Base-by-base conservation (phyloP, 83 land plant genomes). In the Picea abies region DNA sequence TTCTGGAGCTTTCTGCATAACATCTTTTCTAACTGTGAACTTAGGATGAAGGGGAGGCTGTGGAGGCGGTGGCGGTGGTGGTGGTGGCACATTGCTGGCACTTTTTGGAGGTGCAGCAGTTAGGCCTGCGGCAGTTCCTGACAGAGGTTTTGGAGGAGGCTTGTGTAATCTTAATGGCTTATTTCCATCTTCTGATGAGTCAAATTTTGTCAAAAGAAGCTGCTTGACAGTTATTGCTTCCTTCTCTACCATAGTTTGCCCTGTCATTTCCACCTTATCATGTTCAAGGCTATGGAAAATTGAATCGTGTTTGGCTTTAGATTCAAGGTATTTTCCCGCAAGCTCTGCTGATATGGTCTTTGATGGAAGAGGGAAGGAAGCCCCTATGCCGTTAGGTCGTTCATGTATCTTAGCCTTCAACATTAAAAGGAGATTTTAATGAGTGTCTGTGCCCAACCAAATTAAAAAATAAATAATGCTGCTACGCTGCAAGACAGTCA, bases 141-240 rank as follows among this genome's bases (percentile, higher is more conserved):
- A 76, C 15, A 91, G 87, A 70, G 94, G 90, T 63, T 82, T 88
- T 35, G 99, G 99, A 41, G 99, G 99, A 16, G 99, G 99, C 39
- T 87, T 94, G 47, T 97, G 94, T 71, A 87, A 87, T 58, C 97
- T 83, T 67, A 91, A 89, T 23, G 83, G 84, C 47, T 89, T 56
- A 47, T 83, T 81, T 62, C 47, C 20, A 39, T 23, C 84, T 83
- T 81, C 84, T 39, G 72, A 15, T 25, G 32, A 15, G 60, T 17
- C 29, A 60, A 8, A 16, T 60, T 78, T 29, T 60, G 63, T 32
- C 22, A 26, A 60, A 78, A 60, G 10, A 60, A 6, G 41, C 1
- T 78, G 80, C 29, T 60, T 58, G 41, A 29, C 20, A 78, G 11
- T 29, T 10, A 16, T 47, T 78, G 44, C 63, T 78, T 60, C 39